Base-by-base conservation (phyloP, 257 asterid species). In the Ophiorrhiza pumila region DNA sequence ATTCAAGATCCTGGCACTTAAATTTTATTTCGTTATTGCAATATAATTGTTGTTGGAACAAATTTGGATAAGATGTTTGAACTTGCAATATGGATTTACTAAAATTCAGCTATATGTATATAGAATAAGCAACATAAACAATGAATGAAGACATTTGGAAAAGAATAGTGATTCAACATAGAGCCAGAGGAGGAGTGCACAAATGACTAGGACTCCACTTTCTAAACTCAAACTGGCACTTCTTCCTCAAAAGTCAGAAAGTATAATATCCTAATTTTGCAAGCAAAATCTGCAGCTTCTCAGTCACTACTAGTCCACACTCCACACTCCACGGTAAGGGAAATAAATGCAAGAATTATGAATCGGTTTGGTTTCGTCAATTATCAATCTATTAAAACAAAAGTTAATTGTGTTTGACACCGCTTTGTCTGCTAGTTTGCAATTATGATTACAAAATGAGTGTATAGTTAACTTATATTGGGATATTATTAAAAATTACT, bases 1-100 rank as follows among this genome's bases (percentile, higher is more conserved):
- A 34, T 34, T 68, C 61, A 68, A 32, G 47, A 68, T 68, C 47
- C 61, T 68, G 45, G 15, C 5, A 29, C 59, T 35, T 17, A 53
- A 67, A 3, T 68, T 50, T 32, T 3, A 23, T 66, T 17, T 8
- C 45, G 18, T 47, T 25, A 29, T 47, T 47, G 46, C 31, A 60
- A 68, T 47, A 31, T 13, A 45, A 46, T 31, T 45, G 14, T 8
- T 55, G n/a, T 23, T 23, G 1, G 3, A 55, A 17, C 61, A 23
- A 56, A 57, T 57, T 27, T 57, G 25, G 63, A 57, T 18, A 56
- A 10, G 8, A 57, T 57, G 63, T 57, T 57, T n/a, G n/a, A n/a
- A n/a, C n/a, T n/a, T n/a, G 10, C 34, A 56, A 56, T 18, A 56
- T 11, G 12, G 8, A 2, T 56, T 31, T 4, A 29, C 41, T 11